These are phyloP conservation scores for Fusarium nodosum DNA, from an alignment of 2,329 filamentous ascomycete genomes.

Conservation along the genomic window DNA sequence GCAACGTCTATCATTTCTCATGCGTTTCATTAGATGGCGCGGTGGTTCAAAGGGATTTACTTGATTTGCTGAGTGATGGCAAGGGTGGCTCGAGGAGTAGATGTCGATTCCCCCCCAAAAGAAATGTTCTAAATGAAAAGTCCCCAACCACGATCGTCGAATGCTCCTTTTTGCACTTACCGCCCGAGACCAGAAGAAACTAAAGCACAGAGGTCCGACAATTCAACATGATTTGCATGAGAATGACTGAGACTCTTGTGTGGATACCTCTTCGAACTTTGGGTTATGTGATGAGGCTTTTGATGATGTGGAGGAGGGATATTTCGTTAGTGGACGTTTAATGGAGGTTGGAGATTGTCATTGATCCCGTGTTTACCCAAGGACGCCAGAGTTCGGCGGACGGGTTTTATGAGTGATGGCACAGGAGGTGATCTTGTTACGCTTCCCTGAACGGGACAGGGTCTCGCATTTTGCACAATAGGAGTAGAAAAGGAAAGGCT, in stretches of 20 bases:
- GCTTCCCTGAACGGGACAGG: constrained; percentile 50
- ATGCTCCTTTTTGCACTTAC: constrained; percentile 40
- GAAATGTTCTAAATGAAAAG: constrained; percentile 54
- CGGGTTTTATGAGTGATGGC: constrained; percentile 47
- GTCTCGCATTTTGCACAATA: constrained; percentile 55
- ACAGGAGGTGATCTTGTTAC: constrained; percentile 51
- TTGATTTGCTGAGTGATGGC: constrained; percentile 64
- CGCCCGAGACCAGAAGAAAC: constrained; percentile 48
- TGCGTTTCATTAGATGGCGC: constrained; percentile 68
- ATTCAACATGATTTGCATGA: constrained; percentile 50
- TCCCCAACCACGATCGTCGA: constrained; percentile 51
- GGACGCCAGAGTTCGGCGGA: constrained; percentile 48
- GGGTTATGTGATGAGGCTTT: constrained; percentile 22
- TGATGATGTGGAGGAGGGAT: constrained; percentile 17
- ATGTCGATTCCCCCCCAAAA: constrained; percentile 52
- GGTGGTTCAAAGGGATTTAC: constrained; percentile 64
- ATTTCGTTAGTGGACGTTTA: constrained; percentile 20
- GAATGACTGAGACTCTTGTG: constrained; percentile 45
- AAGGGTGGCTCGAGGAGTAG: constrained; percentile 58
- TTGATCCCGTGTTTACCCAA: constrained; percentile 34
- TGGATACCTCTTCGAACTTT: constrained; percentile 22
- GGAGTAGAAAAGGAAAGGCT: constrained; percentile 57
- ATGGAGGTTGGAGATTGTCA: constrained; percentile 22
- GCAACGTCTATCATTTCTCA: constrained; percentile 63
- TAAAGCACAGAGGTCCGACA: constrained; percentile 54